phyloP scores from a whole-genome alignment of 208 protist genomes.

The Leishmania amazonensis region DNA sequence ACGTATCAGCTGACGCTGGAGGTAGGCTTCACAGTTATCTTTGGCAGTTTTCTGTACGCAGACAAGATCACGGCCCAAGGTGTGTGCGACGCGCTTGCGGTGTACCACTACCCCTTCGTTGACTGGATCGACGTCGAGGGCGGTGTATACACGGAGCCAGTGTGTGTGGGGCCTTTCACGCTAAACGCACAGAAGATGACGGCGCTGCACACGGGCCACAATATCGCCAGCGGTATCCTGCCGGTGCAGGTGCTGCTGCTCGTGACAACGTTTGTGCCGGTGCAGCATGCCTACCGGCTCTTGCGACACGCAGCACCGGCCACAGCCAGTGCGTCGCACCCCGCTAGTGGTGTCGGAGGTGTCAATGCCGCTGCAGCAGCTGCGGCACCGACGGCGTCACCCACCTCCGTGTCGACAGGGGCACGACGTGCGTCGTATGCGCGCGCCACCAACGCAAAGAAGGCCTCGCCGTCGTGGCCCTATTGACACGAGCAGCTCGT shows the following conservation, averaged over 20 bases:
- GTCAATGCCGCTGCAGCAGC: neutral
- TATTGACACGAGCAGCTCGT: neutral
- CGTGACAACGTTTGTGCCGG: slow-evolving; percentile 40
- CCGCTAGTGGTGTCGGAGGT: neutral
- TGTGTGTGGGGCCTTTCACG: slow-evolving; percentile 40
- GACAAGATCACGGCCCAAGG: slow-evolving; percentile 31
- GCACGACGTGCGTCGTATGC: slow-evolving; percentile 35
- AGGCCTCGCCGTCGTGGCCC: neutral
- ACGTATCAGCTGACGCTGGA: slow-evolving; percentile 75
- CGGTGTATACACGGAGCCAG: slow-evolving; percentile 43
- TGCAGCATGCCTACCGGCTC: slow-evolving; percentile 23
- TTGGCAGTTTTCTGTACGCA: slow-evolving; percentile 43
- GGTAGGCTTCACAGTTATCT: slow-evolving; percentile 42
- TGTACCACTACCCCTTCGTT: slow-evolving; percentile 53
- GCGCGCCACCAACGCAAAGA: neutral
- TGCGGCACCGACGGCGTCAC: neutral
- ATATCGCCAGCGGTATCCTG: slow-evolving; percentile 64
- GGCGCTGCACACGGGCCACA: slow-evolving; percentile 64
- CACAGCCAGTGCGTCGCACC: neutral
- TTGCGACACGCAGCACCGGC: slow-evolving; percentile 3
- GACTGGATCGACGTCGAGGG: slow-evolving; percentile 53
- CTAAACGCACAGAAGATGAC: slow-evolving; percentile 64
- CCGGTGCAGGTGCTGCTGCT: slow-evolving; percentile 65
- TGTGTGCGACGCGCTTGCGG: slow-evolving; percentile 33
- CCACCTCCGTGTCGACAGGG: neutral